Conservation (phyloP, 768 basidiomycete species). For the Cubamyces lactineus region DNA sequence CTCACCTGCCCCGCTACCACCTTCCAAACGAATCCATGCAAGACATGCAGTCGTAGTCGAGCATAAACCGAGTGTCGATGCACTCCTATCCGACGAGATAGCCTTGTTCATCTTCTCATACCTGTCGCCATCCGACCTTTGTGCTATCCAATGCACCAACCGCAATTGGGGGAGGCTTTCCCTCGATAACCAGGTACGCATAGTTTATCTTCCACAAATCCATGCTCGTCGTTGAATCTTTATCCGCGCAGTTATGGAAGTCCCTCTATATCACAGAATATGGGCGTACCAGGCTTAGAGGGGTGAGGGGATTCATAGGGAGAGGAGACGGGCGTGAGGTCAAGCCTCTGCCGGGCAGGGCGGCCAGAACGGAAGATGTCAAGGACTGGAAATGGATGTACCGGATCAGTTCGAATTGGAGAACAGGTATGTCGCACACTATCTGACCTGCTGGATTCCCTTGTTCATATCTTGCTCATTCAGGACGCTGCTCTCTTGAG, state of each 20-base stretch:
- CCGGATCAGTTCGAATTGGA: slow-evolving; percentile 82
- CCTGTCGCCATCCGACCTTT: slow-evolving; percentile 69
- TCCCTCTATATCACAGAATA: slow-evolving; percentile 63
- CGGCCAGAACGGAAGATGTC: slow-evolving; percentile 35
- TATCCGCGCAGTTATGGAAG: slow-evolving; percentile 61
- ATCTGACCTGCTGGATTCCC: background rate
- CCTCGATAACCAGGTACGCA: slow-evolving; percentile 64
- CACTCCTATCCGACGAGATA: slow-evolving; percentile 73
- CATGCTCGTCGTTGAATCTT: slow-evolving; percentile 22
- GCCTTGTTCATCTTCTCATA: slow-evolving; percentile 74
- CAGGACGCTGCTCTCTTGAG: slow-evolving; percentile 66
- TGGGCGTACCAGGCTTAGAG: slow-evolving; percentile 69
- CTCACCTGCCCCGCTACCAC: slow-evolving; percentile 48
- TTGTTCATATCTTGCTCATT: background rate
- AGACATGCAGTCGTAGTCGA: slow-evolving; percentile 19
- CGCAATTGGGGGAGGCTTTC: slow-evolving; percentile 70
- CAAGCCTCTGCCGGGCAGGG: slow-evolving; percentile 60
- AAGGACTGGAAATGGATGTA: slow-evolving; percentile 90
- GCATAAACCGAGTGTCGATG: slow-evolving; percentile 46
- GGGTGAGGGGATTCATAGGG: slow-evolving; percentile 62
- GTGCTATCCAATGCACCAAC: slow-evolving; percentile 61
- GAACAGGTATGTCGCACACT: slow-evolving; percentile 55
- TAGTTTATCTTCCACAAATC: background rate
- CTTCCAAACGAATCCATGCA: slow-evolving; percentile 57
- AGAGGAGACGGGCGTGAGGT: slow-evolving; percentile 61